These are phyloP conservation scores for Aureobasidium pullulans DNA, from an alignment of 2,329 filamentous ascomycete genomes.

Conservation along the genomic window DNA sequence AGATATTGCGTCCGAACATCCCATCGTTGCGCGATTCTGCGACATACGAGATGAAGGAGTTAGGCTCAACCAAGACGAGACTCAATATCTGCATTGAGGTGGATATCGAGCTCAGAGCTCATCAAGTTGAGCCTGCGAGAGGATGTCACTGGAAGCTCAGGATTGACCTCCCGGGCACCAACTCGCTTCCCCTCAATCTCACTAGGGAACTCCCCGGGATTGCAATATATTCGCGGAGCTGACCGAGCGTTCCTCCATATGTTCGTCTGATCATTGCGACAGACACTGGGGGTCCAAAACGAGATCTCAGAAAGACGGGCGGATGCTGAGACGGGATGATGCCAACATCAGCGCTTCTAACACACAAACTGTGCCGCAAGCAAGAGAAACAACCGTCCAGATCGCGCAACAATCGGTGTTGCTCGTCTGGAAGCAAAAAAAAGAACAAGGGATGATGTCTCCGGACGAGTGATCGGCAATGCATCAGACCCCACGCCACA, in stretches of 20 bases:
- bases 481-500: constrained; percentile 3
- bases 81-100: background rate
- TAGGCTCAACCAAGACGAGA: background rate
- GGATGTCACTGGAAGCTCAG: constrained; percentile 1
- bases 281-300: background rate
- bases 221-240: constrained; percentile 5
- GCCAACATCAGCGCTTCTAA: background rate
- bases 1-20: background rate
- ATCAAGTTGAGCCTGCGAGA: background rate
- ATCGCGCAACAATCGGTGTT: background rate
- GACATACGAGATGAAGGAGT: background rate
- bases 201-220: background rate
- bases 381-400: background rate
- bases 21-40: background rate
- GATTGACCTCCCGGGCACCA: background rate
- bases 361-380: background rate
- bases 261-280: background rate
- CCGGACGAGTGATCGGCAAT: background rate
- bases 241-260: constrained; percentile 3
- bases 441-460: constrained; percentile 9
- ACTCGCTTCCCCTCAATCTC: constrained; percentile 6
- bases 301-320: background rate
- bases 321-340: background rate
- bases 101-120: background rate
- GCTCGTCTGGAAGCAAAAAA: constrained; percentile 5